Conservation (phyloP, 345 rosid genomes). For the Viola odorata region DNA sequence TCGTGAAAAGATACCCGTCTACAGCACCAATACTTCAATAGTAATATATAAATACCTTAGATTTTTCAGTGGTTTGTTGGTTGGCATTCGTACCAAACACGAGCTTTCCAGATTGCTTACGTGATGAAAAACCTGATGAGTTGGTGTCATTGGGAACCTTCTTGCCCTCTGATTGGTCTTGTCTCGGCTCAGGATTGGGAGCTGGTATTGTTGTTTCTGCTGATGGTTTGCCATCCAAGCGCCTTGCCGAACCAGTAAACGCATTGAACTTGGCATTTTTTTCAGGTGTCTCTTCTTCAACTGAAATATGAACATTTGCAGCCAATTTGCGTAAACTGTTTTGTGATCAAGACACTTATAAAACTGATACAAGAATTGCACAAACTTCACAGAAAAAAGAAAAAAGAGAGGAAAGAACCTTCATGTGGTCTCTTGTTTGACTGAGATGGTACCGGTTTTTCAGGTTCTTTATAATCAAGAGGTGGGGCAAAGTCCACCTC, state of each 20-base stretch:
- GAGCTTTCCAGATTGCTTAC: slow-evolving; percentile 38
- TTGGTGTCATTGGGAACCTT: slow-evolving; percentile 20
- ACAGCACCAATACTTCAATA: neutral
- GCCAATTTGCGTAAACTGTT: neutral
- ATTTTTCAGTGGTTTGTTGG: slow-evolving; percentile 19
- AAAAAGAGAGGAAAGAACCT: slow-evolving; percentile 28
- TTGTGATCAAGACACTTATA: neutral
- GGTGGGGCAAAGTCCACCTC: slow-evolving; percentile 74
- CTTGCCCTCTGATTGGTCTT: slow-evolving; percentile 17
- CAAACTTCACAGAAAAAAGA: neutral
- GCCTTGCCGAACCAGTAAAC: slow-evolving; percentile 49
- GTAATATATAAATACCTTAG: slow-evolving; percentile 26
- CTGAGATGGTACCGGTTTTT: slow-evolving; percentile 29
- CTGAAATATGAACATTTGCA: slow-evolving; percentile 17
- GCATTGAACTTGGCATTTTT: slow-evolving; percentile 44
- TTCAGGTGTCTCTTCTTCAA: slow-evolving; percentile 35
- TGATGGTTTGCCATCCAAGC: slow-evolving; percentile 49
- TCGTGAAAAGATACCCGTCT: too few species aligned
- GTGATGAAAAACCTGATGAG: slow-evolving; percentile 21
- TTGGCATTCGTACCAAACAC: slow-evolving; percentile 46
- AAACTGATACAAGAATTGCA: neutral
- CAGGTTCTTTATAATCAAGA: slow-evolving; percentile 58
- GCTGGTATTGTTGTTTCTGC: slow-evolving; percentile 18
- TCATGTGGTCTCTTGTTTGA: slow-evolving; percentile 29
- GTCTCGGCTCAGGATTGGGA: slow-evolving; percentile 6